Conservation (phyloP, 2,329 filamentous ascomycete genomes). For the Calonectria leucothoes region DNA sequence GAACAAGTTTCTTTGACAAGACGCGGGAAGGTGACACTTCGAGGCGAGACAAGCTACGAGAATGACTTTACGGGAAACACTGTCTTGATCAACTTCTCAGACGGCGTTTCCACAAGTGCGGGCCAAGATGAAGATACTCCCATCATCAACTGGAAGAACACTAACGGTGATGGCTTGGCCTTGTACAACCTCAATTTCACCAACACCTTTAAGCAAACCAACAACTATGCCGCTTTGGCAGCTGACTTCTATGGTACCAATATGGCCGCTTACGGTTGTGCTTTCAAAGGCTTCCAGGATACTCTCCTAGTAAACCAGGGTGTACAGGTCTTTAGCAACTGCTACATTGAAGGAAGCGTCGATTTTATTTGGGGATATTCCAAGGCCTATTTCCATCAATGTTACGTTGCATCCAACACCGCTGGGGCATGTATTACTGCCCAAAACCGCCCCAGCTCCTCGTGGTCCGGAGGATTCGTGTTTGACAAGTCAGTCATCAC, state of each 20-base stretch:
- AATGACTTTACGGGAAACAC: slow-evolving; percentile 38
- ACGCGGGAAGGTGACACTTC: slow-evolving; percentile 30
- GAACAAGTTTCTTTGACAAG: slow-evolving; percentile 34
- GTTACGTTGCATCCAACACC: slow-evolving; percentile 51
- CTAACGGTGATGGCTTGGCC: slow-evolving; percentile 57
- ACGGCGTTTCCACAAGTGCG: slow-evolving; percentile 47
- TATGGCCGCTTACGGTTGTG: slow-evolving; percentile 53
- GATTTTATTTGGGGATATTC: slow-evolving; percentile 45
- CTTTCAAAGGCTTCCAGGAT: slow-evolving; percentile 61
- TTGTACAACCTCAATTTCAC: slow-evolving; percentile 70
- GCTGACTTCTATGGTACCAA: slow-evolving; percentile 48
- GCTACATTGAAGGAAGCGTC: slow-evolving; percentile 45
- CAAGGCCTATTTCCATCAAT: slow-evolving; percentile 51
- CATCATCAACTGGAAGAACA: slow-evolving; percentile 57
- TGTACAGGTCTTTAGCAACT: slow-evolving; percentile 58
- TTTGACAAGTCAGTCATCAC: slow-evolving; percentile 47
- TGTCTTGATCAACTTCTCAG: slow-evolving; percentile 33
- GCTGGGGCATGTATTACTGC: slow-evolving; percentile 47
- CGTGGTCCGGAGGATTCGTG: slow-evolving; percentile 46
- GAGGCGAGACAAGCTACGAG: slow-evolving; percentile 34
- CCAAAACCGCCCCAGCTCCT: slow-evolving; percentile 43
- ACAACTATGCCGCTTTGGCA: slow-evolving; percentile 55
- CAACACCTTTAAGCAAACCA: slow-evolving; percentile 57
- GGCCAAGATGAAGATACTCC: slow-evolving; percentile 56
- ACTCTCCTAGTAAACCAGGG: slow-evolving; percentile 60